Conservation (phyloP, 139 green algal species). For the Chlorella sp. region DNA sequence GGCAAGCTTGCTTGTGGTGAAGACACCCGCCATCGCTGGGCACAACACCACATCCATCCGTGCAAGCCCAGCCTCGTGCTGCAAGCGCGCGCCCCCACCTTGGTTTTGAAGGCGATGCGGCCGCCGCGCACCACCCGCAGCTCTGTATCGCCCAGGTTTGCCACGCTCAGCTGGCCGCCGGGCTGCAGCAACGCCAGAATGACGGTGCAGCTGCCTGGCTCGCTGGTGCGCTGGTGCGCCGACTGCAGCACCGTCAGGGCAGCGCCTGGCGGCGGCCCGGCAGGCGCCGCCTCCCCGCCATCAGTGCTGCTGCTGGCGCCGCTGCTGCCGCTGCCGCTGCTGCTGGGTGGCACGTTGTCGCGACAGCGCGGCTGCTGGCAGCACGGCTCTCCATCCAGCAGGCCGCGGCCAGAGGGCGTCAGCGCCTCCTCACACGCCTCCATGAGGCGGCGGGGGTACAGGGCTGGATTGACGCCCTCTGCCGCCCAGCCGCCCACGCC, state of each 20-base stretch:
- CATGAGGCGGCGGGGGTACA: conserved; percentile 78
- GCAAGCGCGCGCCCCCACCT: conserved; percentile 36
- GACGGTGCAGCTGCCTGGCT: conserved; percentile 45
- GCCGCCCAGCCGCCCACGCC: conserved; percentile 91
- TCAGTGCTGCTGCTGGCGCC: conserved; percentile 1
- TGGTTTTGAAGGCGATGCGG: conserved; percentile 67
- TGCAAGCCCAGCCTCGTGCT: too few relatives aligned
- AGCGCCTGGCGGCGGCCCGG: neutral
- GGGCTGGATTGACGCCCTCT: conserved; percentile 83
- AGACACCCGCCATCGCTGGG: too few relatives aligned
- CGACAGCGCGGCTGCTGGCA: too few relatives aligned
- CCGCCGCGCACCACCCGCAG: conserved; percentile 74
- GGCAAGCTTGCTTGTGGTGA: too few relatives aligned
- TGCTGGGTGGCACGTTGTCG: neutral
- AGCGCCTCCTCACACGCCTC: conserved; percentile 12
- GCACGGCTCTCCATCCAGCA: too few relatives aligned
- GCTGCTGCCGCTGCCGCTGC: neutral
- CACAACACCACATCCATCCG: too few relatives aligned
- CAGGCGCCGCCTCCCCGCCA: neutral
- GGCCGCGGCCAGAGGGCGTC: too few relatives aligned
- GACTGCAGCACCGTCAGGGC: conserved; percentile 35
- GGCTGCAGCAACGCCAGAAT: conserved; percentile 27
- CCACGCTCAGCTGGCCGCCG: conserved; percentile 58
- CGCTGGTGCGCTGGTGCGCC: conserved; percentile 42
- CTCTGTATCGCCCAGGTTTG: conserved; percentile 86